Evolutionary conservation across 169 alveolate species (phyloP).

Genomic region (Plasmodium knowlesi): DNA sequence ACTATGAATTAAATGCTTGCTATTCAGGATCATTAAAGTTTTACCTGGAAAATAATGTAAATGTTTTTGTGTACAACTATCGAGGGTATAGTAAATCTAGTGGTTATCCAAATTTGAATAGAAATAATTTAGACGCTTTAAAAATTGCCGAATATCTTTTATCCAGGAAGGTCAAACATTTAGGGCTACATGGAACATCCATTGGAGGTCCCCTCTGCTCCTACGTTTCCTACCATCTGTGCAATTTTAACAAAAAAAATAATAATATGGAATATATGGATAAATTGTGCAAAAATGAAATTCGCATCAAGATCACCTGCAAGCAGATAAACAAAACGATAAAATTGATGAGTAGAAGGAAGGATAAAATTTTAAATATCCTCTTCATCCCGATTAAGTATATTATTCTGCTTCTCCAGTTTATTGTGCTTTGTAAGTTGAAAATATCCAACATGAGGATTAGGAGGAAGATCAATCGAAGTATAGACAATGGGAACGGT

Average conservation of each 20-base stretch:
- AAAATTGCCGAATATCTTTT: slow-evolving; percentile 60
- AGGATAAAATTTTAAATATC: slow-evolving; percentile 24
- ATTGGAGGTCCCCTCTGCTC: slow-evolving; percentile 74
- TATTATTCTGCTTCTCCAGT: slow-evolving; percentile 25
- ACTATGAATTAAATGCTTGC: slow-evolving; percentile 71
- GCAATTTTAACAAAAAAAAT: slow-evolving; percentile 34
- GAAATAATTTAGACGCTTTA: slow-evolving; percentile 63
- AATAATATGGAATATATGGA: slow-evolving; percentile 12
- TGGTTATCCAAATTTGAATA: slow-evolving; percentile 63
- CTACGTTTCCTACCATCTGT: slow-evolving; percentile 60
- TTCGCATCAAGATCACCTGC: slow-evolving; percentile 9
- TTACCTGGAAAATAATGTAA: slow-evolving; percentile 51
- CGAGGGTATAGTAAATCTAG: slow-evolving; percentile 59
- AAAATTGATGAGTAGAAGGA: slow-evolving; percentile 30
- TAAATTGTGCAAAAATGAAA: slow-evolving; percentile 49
- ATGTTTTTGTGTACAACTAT: slow-evolving; percentile 69
- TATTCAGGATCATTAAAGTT: slow-evolving; percentile 36
- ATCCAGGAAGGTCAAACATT: slow-evolving; percentile 59
- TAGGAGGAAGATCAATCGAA: slow-evolving; percentile 15
- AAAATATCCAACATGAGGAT: slow-evolving; percentile 5
- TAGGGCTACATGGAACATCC: slow-evolving; percentile 73
- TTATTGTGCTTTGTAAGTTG: slow-evolving; percentile 36
- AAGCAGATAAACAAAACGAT: slow-evolving; percentile 43
- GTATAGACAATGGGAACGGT: neutral
- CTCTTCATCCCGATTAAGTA: slow-evolving; percentile 32